Base-by-base conservation (phyloP, 2,329 filamentous ascomycete genomes). In the Amphichorda felina region DNA sequence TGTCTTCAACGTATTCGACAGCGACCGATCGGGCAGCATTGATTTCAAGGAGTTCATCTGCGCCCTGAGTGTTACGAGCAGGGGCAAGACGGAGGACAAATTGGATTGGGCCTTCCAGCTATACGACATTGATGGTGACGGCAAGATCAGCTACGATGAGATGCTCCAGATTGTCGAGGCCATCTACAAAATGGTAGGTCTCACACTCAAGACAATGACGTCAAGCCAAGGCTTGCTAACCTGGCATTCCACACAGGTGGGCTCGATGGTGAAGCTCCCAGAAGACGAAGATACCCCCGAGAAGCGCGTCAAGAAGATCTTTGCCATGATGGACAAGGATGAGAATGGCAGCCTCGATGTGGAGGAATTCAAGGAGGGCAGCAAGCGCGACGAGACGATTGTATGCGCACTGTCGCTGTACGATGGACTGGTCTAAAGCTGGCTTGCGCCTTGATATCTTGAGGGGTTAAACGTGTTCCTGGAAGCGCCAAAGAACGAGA, bases 21-120 rank as follows among this genome's bases (percentile, higher is more conserved):
- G 85, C 55, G 91, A 98, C 63, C 93, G 94, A 54, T 94, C 86
- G 30, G 91, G 91, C 46, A 89, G 84, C 48, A 98, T 98, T 55
- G 91, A 98, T 64, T 98, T 98, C 64, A 96, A 96, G 60, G 91
- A 98, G 63, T 98, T 98, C 64, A 98, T 98, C 61, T 95, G 89
- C 65, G 91, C 91, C 19, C 67, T 98, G 44, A 94, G 86, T 60
- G 89, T 98, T 53, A 98, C 91, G 34, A 94, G 86, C 61, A 78
- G 91, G 48, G 91, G 91, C 54, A 93, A 93, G 69, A 94, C 96
- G 86, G 91, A 98, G 64, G 91, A 98, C 64, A 98, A 98, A 64
- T 72, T 98, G 39, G 89, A 96, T 59, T 98, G 91, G 91, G 91
- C 91, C 13, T 98, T 98, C 66, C 89, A 98, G 66, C 72, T 98